Evolutionary conservation across 306 rosid species (phyloP).

Genomic region (Quercus aquifolioides): DNA sequence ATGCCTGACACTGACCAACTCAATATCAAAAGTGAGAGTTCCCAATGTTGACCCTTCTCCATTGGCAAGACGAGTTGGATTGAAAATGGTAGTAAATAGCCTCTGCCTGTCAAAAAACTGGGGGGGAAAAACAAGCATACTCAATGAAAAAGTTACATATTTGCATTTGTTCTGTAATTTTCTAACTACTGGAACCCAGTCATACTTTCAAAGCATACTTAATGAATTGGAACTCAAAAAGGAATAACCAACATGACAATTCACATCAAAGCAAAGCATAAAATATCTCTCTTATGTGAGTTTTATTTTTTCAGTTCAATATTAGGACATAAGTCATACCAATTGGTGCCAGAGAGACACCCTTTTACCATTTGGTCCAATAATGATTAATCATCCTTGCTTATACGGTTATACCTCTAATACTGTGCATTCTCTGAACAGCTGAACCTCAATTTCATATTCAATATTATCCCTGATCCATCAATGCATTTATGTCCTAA

Average conservation of each 20-base stretch:
- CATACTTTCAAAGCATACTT: background rate
- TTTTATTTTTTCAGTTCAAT: background rate
- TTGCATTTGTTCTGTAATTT: background rate
- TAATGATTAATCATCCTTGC: background rate
- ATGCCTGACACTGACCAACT: slow-evolving; percentile 60
- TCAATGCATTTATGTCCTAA: background rate
- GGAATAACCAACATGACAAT: background rate
- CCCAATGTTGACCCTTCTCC: slow-evolving; percentile 94
- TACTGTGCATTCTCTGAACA: background rate
- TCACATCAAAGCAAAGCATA: background rate
- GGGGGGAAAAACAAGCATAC: background rate
- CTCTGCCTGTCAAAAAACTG: slow-evolving; percentile 95
- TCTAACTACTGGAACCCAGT: background rate
- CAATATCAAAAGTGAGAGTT: slow-evolving; percentile 81
- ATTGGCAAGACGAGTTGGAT: slow-evolving; percentile 92
- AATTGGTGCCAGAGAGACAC: background rate
- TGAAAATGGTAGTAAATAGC: slow-evolving; percentile 83
- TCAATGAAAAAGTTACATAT: no score
- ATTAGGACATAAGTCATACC: background rate
- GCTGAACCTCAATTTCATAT: background rate
- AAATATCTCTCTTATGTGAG: background rate
- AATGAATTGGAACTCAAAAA: background rate
- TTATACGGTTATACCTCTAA: no score
- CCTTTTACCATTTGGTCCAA: background rate
- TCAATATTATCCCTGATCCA: background rate